phyloP scores from a whole-genome alignment of 495 filamentous ascomycete species.

The Xylaria flabelliformis region DNA sequence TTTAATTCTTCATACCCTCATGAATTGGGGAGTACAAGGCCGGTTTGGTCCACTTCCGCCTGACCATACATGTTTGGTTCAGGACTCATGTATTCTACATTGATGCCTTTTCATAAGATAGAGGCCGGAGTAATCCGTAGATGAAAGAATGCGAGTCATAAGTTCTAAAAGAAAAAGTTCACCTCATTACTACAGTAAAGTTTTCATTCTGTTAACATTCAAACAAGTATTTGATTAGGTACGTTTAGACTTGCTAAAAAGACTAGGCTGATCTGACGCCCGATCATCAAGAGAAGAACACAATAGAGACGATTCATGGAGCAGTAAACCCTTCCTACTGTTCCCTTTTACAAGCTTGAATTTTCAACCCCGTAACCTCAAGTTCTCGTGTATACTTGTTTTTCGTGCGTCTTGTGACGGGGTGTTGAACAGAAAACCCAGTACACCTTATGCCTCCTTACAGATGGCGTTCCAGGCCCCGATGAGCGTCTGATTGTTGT shows the following conservation, averaged over 20 bases:
- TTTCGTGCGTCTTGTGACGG: background rate
- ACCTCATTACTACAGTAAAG: background rate
- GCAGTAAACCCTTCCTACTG: background rate
- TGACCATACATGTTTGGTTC: constrained; percentile 27
- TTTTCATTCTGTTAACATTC: background rate
- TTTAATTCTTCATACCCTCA: constrained; percentile 41
- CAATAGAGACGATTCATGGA: background rate
- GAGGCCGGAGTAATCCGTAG: constrained; percentile 38
- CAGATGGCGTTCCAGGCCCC: constrained; percentile 41
- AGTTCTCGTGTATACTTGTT: background rate
- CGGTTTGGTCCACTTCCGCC: constrained; percentile 31
- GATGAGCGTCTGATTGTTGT: constrained; percentile 32
- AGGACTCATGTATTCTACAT: constrained; percentile 43
- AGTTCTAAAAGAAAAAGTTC: constrained; percentile 7
- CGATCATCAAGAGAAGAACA: background rate
- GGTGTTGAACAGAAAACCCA: background rate
- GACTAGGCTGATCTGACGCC: background rate
- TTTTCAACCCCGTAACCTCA: background rate
- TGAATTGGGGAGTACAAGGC: constrained; percentile 28
- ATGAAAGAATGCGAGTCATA: constrained; percentile 38
- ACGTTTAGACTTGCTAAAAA: background rate
- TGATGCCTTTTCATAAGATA: constrained; percentile 42
- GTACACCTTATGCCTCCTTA: constrained; percentile 1
- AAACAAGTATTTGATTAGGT: background rate
- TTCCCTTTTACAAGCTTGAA: background rate